These are phyloP conservation scores for Solanum bukasovii DNA, from an alignment of 257 asterid genomes.

Conservation along the genomic window DNA sequence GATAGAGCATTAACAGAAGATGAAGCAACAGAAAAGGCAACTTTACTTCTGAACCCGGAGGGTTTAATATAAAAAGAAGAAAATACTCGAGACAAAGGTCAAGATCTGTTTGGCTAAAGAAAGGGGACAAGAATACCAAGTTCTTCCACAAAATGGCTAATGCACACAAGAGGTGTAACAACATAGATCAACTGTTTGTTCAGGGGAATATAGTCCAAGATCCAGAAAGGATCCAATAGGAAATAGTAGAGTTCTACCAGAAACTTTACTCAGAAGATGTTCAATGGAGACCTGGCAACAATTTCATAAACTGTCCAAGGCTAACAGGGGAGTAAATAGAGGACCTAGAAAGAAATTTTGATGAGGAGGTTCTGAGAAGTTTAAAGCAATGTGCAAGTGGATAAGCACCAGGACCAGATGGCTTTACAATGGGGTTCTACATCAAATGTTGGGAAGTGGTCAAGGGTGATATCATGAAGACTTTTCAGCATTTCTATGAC, in stretches of 20 bases:
- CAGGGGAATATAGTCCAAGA: not conserved
- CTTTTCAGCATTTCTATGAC: not conserved
- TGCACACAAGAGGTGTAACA: not conserved
- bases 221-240: not conserved
- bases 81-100: not conserved
- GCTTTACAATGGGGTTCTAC: too few species aligned
- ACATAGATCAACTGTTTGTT: not conserved
- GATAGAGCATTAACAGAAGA: not conserved
- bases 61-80: not conserved
- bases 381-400: not conserved
- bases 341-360: not conserved
- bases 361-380: not conserved
- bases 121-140: not conserved
- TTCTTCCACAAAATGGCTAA: not conserved
- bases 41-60: not conserved
- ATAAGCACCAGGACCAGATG: not conserved
- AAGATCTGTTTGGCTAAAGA: not conserved
- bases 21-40: not conserved
- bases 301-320: not conserved
- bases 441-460: not conserved
- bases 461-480: not conserved
- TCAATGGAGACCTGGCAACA: not conserved
- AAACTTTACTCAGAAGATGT: too few species aligned
- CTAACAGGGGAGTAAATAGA: not conserved
- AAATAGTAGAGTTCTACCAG: not conserved